These are phyloP conservation scores for Talaromyces pinophilus DNA, from an alignment of 2,329 filamentous ascomycete genomes.

Conservation along the genomic window DNA sequence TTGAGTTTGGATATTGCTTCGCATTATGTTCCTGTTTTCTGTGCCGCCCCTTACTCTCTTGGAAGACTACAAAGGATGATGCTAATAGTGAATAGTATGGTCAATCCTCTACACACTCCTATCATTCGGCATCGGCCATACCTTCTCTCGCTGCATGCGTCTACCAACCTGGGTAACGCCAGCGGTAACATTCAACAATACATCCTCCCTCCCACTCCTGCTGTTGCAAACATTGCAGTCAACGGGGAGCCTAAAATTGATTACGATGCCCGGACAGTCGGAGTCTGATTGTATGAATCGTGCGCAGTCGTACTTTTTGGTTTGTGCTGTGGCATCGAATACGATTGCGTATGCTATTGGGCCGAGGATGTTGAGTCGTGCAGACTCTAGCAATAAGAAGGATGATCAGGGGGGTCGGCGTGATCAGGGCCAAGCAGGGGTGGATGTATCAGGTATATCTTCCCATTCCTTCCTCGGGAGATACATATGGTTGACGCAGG, in stretches of 20 bases:
- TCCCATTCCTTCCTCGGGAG: neutral
- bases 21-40: conserved; percentile 53
- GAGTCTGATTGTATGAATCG: conserved; percentile 55
- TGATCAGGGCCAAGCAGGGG: conserved; percentile 19
- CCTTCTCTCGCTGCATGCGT: conserved; percentile 48
- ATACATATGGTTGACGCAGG: neutral
- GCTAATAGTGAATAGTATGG: conserved; percentile 45
- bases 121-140: conserved; percentile 52
- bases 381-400: conserved; percentile 26
- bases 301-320: conserved; percentile 66
- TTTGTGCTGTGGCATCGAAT: conserved; percentile 65
- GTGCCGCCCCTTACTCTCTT: conserved; percentile 30
- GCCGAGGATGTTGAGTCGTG: conserved; percentile 56
- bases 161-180: conserved; percentile 57
- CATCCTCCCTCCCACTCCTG: conserved; percentile 55
- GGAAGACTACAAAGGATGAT: neutral
- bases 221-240: conserved; percentile 55
- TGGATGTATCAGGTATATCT: conserved; percentile 6
- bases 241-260: conserved; percentile 58
- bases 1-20: conserved; percentile 50
- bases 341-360: conserved; percentile 66
- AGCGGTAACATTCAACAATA: conserved; percentile 60
- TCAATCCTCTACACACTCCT: conserved; percentile 52
- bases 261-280: conserved; percentile 50
- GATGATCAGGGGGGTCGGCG: conserved; percentile 28